A percentile compares a stretch with the other conserved stretches of the same genome.
Conservation (phyloP, 352 stramenopile genomes). For the Globisporangium abappressorium region DNA sequence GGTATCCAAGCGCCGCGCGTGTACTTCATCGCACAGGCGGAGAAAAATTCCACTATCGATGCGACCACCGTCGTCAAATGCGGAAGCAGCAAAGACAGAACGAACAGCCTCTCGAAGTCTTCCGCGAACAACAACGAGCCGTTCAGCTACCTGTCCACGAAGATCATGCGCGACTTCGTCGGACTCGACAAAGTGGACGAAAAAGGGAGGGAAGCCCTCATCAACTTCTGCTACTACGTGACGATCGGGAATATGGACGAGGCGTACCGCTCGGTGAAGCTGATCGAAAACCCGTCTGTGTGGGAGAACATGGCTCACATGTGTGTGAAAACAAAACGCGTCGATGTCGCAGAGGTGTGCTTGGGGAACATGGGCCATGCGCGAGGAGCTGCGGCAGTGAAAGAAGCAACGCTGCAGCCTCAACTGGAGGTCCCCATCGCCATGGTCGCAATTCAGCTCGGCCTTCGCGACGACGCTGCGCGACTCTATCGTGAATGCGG, state of each 20-base stretch:
- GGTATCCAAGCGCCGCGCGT: constrained; percentile 83
- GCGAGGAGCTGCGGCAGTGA: constrained; percentile 86
- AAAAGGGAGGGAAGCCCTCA: constrained; percentile 79
- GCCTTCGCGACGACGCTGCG: constrained; percentile 88
- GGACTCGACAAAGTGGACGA: constrained; percentile 89
- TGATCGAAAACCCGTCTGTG: constrained; percentile 91
- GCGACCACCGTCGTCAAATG: constrained; percentile 36
- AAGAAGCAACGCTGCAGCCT: constrained; percentile 61
- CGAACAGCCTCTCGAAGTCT: constrained; percentile 21
- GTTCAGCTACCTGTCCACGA: constrained; percentile 58
- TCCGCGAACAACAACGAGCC: constrained; percentile 24
- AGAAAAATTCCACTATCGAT: constrained; percentile 37
- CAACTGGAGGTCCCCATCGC: constrained; percentile 84
- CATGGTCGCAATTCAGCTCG: constrained; percentile 92
- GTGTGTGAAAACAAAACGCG: constrained; percentile 94
- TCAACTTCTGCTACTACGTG: constrained; percentile 96
- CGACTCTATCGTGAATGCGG: constrained; percentile 89
- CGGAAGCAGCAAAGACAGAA: constrained; percentile 29
- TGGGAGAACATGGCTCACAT: constrained; percentile 97
- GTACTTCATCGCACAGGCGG: constrained; percentile 63
- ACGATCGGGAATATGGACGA: constrained; percentile 95
- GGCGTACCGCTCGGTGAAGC: constrained; percentile 90
- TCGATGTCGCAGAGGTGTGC: constrained; percentile 94
- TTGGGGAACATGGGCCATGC: constrained; percentile 94
- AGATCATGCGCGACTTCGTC: constrained; percentile 94